Base-by-base conservation (phyloP, 2,329 filamentous ascomycete genomes). In the Hysterium pulicare region DNA sequence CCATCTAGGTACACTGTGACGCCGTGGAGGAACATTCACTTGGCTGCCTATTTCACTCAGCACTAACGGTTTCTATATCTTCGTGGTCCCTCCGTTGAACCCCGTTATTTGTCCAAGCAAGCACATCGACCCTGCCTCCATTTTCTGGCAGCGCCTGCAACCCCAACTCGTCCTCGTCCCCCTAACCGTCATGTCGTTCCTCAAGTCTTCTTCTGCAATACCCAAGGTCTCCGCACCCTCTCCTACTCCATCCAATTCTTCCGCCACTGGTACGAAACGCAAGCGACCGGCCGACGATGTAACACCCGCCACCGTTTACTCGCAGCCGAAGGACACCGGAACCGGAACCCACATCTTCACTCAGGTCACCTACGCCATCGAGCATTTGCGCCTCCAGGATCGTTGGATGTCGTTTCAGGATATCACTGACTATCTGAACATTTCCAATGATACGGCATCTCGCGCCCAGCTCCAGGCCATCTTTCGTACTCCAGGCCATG, bases 351-450 rank as follows among this genome's bases (percentile, higher is more conserved):
- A 91, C 66, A 82, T 93, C 64, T 84, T 89, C 73, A 94, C 90
- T 10, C 87, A 95, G 66, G 84, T 96, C 62, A 81, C 86, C 44
- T 95, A 90, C 69, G 88, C 89, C 16, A 83, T 95, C 62, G 82
- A 90, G 49, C 45, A 57, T 23, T 51, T 65, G 42, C 59, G 56
- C 34, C 83, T 84, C 62, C 83, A 84, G 61, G 79, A 80, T 45
- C 71, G 82, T 19, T 71, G 85, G 42, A 80, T 90, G 62, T 79
- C 77, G 26, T 86, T 94, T 45, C 72, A 79, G 37, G 85, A 91
- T 50, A 84, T 96, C 53, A 79, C 93, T 55, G 80, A 83, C 54
- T 93, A 93, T 65, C 75, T 95, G 46, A 88, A 84, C 40, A 77
- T 93, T 28, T 79, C 81, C 38, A 71, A 79, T 47, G 76, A 78